Percentiles rank a stretch among this genome's conserved stretches.
These are phyloP conservation scores for Russula lepida DNA, from an alignment of 768 basidiomycete species.

Conservation along the genomic window DNA sequence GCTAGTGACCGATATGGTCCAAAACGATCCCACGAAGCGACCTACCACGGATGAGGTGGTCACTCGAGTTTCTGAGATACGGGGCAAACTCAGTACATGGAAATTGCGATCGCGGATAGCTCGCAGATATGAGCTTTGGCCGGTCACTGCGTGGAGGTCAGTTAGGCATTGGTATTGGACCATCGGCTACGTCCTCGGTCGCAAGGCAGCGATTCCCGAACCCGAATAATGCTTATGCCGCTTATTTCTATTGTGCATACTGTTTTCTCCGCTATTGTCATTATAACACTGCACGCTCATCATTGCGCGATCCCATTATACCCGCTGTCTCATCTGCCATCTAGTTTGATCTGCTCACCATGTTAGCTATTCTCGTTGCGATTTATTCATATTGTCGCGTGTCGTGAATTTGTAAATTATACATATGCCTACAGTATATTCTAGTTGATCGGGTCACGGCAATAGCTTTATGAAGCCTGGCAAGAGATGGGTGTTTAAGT, in stretches of 20 bases:
- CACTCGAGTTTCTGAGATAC: not conserved
- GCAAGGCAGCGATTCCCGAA: not conserved
- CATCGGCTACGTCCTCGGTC: not conserved
- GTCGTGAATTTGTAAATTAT: not conserved
- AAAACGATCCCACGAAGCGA: conserved; percentile 29
- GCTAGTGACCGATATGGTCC: conserved; percentile 29
- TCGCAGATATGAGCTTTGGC: not conserved
- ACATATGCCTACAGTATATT: not conserved
- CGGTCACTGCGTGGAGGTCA: not conserved
- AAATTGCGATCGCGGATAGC: not conserved
- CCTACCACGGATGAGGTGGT: conserved; percentile 30
- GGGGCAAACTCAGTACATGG: not conserved
- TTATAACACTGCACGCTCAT: not conserved
- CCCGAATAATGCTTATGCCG: not conserved
- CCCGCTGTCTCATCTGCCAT: not conserved
- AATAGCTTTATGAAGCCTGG: not conserved
- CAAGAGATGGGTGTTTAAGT: no score
- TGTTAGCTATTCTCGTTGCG: not conserved
- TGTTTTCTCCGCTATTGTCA: not conserved
- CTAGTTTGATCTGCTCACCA: not conserved
- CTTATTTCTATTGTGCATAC: no score
- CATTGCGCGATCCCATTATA: not conserved
- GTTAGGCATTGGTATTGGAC: not conserved
- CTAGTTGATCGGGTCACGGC: not conserved
- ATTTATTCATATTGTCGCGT: not conserved